Percentiles rank a stretch among this genome's conserved stretches.
phyloP scores from a whole-genome alignment of 768 basidiomycete genomes.

The Russula dissimulans region DNA sequence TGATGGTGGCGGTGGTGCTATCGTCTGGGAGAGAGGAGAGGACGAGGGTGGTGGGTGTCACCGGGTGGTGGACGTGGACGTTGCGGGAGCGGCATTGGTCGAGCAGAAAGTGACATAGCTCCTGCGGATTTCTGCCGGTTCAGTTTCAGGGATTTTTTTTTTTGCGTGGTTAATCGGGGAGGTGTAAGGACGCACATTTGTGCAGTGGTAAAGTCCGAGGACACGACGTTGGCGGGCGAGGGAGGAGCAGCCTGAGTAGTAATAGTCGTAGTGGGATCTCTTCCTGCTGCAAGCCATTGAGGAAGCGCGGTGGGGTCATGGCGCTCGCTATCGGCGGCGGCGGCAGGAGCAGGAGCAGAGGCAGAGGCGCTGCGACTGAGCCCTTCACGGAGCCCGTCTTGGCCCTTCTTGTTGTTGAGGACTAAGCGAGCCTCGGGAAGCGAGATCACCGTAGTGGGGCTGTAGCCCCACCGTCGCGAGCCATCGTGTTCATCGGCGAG shows the following conservation, averaged over 20 bases:
- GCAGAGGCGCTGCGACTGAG: not conserved
- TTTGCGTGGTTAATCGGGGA: not conserved
- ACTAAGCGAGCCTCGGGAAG: too few relatives aligned
- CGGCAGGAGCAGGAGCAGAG: not conserved
- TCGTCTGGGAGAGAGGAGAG: too few relatives aligned
- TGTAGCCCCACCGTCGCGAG: too few relatives aligned
- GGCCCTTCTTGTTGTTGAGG: too few relatives aligned
- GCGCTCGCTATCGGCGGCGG: not conserved
- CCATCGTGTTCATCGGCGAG: conserved; percentile 23
- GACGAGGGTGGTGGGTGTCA: conserved; percentile 15
- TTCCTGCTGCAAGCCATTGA: not conserved
- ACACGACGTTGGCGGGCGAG: conserved; percentile 16
- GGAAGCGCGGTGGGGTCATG: too few relatives aligned
- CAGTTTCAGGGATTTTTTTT: too few relatives aligned
- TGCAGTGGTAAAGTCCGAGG: conserved; percentile 24
- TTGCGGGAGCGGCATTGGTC: conserved; percentile 24
- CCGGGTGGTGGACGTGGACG: conserved; percentile 24
- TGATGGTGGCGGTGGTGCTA: not conserved
- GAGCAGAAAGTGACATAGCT: conserved; percentile 27
- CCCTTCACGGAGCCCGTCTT: too few relatives aligned
- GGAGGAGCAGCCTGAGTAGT: too few relatives aligned
- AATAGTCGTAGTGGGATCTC: not conserved
- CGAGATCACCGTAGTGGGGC: too few relatives aligned
- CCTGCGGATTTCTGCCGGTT: conserved; percentile 21
- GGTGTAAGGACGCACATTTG: conserved; percentile 24